Conservation (phyloP, 2,329 filamentous ascomycete species). For the Cladosporium colombiae region DNA sequence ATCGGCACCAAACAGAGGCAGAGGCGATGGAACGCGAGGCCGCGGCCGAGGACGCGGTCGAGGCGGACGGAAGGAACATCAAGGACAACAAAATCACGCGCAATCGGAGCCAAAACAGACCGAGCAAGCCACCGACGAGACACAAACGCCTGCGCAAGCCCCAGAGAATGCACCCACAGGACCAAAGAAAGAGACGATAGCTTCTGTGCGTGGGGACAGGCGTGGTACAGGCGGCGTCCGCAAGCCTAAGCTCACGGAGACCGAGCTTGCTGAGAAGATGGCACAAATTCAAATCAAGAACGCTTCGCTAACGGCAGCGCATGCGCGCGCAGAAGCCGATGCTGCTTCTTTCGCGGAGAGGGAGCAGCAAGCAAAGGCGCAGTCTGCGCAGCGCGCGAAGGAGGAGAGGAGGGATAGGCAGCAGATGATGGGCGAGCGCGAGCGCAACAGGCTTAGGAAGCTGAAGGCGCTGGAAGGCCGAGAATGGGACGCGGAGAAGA, state of each 20-base stretch:
- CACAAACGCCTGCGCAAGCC: constrained; percentile 20
- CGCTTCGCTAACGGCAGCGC: constrained; percentile 59
- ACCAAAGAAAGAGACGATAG: constrained; percentile 25
- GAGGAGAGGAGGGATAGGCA: constrained; percentile 55
- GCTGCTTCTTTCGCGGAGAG: constrained; percentile 63
- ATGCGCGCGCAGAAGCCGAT: constrained; percentile 68
- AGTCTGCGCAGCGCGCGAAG: constrained; percentile 47
- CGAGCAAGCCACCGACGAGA: constrained; percentile 9
- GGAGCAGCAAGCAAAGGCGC: constrained; percentile 60
- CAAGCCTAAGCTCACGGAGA: constrained; percentile 64
- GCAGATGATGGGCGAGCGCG: constrained; percentile 63
- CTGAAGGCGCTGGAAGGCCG: constrained; percentile 58
- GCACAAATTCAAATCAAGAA: constrained; percentile 64
- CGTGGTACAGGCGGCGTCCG: constrained; percentile 38
- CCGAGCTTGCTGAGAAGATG: constrained; percentile 62
- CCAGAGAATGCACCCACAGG: constrained; percentile 30
- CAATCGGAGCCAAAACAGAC: constrained; percentile 9
- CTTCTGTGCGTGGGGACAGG: constrained; percentile 38
- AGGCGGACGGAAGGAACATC: constrained; percentile 23
- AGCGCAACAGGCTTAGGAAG: constrained; percentile 61
- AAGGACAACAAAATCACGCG: constrained; percentile 1
- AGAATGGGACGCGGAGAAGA: constrained; percentile 65
- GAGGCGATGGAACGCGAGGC: constrained; percentile 18
- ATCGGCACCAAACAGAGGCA: neutral
- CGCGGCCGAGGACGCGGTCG: constrained; percentile 29